Base-by-base conservation (phyloP, 257 asterid species). In the Handroanthus guayacan region DNA sequence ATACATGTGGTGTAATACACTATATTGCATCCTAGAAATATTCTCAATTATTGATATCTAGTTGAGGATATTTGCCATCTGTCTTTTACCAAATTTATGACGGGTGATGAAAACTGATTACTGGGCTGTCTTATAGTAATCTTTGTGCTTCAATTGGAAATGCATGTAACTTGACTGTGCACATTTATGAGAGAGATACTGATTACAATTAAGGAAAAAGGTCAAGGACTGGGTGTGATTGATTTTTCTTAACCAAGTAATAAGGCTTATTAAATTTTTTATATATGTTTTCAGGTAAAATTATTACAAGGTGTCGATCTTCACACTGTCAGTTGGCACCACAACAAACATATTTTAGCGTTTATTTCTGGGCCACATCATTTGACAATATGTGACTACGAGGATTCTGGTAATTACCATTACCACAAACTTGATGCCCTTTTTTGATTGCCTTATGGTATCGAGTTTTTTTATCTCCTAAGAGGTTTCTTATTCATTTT, bases 261-360 rank as follows among this genome's bases (percentile, higher is more conserved):
- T 58, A 67, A 12, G 39, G 36, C 2, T 45, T 55, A 48, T 51
- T 57, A 1, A 64, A 11, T 36, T 70, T 62, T 73, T 45, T 31
- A 38, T 57, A 5, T 61, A 20, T 43, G 14, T 66, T 62, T 83
- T 57, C 85, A 94, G 97, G 96, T 92, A 47, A 93, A 90, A 79
- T 76, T 84, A 75, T 87, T 90, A 64, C 91, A 82, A 66, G 85
- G 66, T 67, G 79, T 90, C 65, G 95, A 89, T 86, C 89, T 91
- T 77, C 92, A 84, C 50, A 83, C 90, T 69, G 81, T 93, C 72
- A 85, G 92, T 83, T 95, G 99, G 97, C 94, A 95, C 84, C 89
- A 84, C 17, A 88, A 87, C 80, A 93, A 91, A 71, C 88, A 86
- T 74, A 86, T 91, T 76, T 76, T 95, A 62, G 97, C 98, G 74